These are phyloP conservation scores for Suillus weaverae DNA, from an alignment of 768 basidiomycete species.

Conservation along the genomic window DNA sequence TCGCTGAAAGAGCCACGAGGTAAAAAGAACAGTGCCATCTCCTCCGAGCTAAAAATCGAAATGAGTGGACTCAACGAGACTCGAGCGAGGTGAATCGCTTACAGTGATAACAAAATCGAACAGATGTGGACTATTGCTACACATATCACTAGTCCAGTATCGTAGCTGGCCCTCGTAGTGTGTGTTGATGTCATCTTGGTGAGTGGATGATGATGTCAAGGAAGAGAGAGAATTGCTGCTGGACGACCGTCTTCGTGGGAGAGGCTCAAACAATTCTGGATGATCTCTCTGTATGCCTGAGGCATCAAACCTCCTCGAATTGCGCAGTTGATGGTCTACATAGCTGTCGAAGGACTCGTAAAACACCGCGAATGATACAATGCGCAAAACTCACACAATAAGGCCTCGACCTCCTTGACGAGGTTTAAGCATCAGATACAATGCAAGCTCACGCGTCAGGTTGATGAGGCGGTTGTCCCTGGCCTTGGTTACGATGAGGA, in stretches of 20 bases:
- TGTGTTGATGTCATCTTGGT: conserved; percentile 38
- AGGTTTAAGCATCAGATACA: conserved; percentile 94
- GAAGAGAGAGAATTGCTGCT: conserved; percentile 64
- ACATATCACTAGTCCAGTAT: conserved; percentile 99
- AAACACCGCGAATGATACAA: conserved; percentile 12
- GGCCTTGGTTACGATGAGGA: conserved; percentile 97
- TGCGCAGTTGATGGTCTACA: conserved; percentile 88
- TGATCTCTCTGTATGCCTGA: conserved; percentile 82
- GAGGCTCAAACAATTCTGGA: conserved; percentile 84
- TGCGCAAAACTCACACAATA: conserved; percentile 64
- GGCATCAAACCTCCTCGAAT: conserved; percentile 92
- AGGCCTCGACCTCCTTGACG: conserved; percentile 70
- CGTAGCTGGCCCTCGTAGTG: conserved; percentile 86
- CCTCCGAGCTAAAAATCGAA: conserved; percentile 75
- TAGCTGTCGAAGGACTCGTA: conserved; percentile 53
- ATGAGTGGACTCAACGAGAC: conserved; percentile 14
- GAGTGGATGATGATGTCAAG: conserved; percentile 44
- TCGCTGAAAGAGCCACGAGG: conserved; percentile 98
- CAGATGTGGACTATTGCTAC: conserved; percentile 82
- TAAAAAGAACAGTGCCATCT: conserved; percentile 97
- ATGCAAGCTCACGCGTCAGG: conserved; percentile 88
- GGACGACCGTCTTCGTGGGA: conserved; percentile 73
- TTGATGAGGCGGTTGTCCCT: conserved; percentile 95
- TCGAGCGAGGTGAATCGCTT: conserved; percentile 33
- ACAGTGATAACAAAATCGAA: conserved; percentile 99